phyloP scores from a whole-genome alignment of 1,284 basidiomycete genomes.

The Rhodotorula glutinis region DNA sequence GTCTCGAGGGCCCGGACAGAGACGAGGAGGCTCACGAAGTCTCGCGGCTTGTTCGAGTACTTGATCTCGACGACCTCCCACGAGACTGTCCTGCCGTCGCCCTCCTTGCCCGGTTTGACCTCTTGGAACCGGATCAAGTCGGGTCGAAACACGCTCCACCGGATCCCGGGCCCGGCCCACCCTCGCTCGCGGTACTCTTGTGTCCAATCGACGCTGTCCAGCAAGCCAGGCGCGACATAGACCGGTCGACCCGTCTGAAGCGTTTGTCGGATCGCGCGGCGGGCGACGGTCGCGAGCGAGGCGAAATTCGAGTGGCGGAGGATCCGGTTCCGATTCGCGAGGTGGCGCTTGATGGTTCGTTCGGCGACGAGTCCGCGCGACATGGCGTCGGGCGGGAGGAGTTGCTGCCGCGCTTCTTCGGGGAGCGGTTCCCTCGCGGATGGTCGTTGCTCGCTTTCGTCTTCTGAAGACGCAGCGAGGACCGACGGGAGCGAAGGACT shows the following conservation, averaged over 20 bases:
- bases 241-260: not conserved
- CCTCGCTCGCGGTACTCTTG: slow-evolving; percentile 18
- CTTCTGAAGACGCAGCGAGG: not conserved
- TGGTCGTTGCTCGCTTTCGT: not conserved
- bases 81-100: not conserved
- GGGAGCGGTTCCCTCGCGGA: too few species aligned
- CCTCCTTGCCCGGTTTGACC: not conserved
- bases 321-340: not conserved
- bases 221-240: slow-evolving; percentile 10
- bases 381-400: slow-evolving; percentile 11
- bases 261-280: slow-evolving; percentile 16
- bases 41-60: slow-evolving; percentile 5
- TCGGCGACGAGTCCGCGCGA: slow-evolving; percentile 28
- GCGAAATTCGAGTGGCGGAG: slow-evolving; percentile 15
- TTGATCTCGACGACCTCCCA: slow-evolving; percentile 36
- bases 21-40: slow-evolving; percentile 1
- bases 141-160: slow-evolving; percentile 24
- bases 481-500: not conserved
- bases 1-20: too few species aligned
- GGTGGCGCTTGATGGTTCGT: slow-evolving; percentile 16
- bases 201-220: slow-evolving; percentile 15
- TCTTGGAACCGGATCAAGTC: slow-evolving; percentile 28
- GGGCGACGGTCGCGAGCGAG: slow-evolving; percentile 7
- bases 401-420: not conserved
- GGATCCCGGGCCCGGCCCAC: slow-evolving; percentile 24